These are phyloP conservation scores for Trichoderma sp. DNA, from an alignment of 2,329 filamentous ascomycete species.

Conservation along the genomic window DNA sequence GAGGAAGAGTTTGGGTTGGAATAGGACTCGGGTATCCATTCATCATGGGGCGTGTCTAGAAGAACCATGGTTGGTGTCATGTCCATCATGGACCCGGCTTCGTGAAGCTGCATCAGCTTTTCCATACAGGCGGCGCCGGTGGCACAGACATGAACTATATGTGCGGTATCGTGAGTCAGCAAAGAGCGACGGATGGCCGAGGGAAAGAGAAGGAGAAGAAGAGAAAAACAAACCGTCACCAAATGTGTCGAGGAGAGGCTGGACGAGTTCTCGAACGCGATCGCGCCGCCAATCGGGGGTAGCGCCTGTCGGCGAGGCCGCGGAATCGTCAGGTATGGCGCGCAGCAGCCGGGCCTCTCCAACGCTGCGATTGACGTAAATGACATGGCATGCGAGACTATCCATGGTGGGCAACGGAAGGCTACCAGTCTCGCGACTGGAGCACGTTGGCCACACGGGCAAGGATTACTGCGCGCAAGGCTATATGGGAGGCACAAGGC, in stretches of 20 bases:
- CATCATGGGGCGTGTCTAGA: conserved; percentile 55
- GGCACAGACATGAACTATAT: conserved; percentile 53
- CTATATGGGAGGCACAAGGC: conserved; percentile 7
- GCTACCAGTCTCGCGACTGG: conserved; percentile 62
- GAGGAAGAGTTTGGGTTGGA: conserved; percentile 43
- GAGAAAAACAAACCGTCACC: conserved; percentile 45
- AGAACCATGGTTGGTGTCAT: conserved; percentile 57
- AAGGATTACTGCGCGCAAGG: conserved; percentile 22
- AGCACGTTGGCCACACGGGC: conserved; percentile 52
- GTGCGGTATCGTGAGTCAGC: conserved; percentile 25
- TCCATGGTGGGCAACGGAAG: conserved; percentile 56
- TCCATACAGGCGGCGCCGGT: conserved; percentile 53
- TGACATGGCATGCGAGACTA: conserved; percentile 55
- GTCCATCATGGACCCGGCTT: conserved; percentile 47
- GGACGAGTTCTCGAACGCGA: conserved; percentile 46
- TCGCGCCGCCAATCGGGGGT: conserved; percentile 37
- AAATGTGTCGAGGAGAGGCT: conserved; percentile 53
- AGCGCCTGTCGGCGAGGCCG: conserved; percentile 23
- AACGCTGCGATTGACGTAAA: conserved; percentile 58
- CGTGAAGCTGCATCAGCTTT: conserved; percentile 53
- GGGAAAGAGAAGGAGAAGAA: background rate
- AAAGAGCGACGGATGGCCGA: conserved; percentile 1
- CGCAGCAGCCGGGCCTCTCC: conserved; percentile 46
- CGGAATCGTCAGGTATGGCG: conserved; percentile 25
- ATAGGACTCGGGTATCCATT: conserved; percentile 40